Evolutionary conservation across 2,329 filamentous ascomycete genomes (phyloP).

Genomic region (Graphilbum ipis-grandicollis): DNA sequence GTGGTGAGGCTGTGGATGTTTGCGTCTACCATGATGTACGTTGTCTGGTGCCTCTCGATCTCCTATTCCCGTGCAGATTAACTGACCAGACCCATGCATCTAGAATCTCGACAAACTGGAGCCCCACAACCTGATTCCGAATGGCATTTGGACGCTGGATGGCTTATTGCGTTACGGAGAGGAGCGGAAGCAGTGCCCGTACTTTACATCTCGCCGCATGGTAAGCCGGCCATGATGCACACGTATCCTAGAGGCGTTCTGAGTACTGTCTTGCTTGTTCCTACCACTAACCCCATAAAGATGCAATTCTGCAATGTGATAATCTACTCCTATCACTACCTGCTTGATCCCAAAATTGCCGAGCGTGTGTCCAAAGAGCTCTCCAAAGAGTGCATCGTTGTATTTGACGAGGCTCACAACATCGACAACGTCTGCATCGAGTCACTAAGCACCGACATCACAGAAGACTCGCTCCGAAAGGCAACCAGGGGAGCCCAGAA

Average conservation of each 20-base stretch:
- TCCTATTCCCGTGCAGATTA: too few relatives aligned
- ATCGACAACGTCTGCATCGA: conserved; percentile 99
- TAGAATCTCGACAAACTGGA: conserved; percentile 88
- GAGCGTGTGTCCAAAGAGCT: conserved; percentile 76
- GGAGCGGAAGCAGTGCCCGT: conserved; percentile 90
- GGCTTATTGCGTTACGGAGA: conserved; percentile 80
- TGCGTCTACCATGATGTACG: conserved; percentile 87
- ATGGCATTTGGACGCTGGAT: conserved; percentile 91
- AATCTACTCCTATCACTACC: conserved; percentile 98
- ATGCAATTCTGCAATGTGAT: conserved; percentile 99
- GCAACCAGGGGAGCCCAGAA: conserved; percentile 83
- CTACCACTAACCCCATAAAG: conserved; percentile 22
- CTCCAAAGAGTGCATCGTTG: conserved; percentile 95
- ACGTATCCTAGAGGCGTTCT: neutral
- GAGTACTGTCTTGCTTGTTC: neutral
- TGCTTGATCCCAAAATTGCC: conserved; percentile 94
- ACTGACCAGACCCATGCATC: neutral
- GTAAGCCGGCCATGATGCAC: conserved; percentile 25
- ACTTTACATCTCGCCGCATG: conserved; percentile 92
- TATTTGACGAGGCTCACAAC: conserved; percentile 97
- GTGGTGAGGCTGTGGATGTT: conserved; percentile 82
- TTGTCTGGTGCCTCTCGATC: neutral
- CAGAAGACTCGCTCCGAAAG: conserved; percentile 82
- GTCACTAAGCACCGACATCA: conserved; percentile 88
- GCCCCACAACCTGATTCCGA: conserved; percentile 83